Base-by-base conservation (phyloP, 768 basidiomycete genomes). In the Strobilomyces confusus region DNA sequence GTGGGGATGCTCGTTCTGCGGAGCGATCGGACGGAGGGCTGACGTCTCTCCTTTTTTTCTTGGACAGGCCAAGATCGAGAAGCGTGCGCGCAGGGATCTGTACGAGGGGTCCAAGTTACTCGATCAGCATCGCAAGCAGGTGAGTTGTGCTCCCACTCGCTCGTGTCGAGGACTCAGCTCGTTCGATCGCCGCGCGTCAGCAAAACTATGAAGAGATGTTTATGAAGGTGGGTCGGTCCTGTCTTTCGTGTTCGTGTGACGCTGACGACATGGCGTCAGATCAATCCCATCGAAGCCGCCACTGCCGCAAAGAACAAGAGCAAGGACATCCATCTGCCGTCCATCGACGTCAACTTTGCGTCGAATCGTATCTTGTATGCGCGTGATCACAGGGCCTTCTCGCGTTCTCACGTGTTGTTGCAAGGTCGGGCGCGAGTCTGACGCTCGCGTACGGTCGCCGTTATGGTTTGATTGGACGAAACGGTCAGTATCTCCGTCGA, bases 131-230 rank as follows among this genome's bases (percentile, higher is more conserved):
- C 83, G 86, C 69, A 94, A 93, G 74, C 92, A 94, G 77, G 89
- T 86, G 57, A 50, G 75, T 60, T 37, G 32, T 23, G 9, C 33
- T 8, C 2, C 15, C 26, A 6, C 1, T 11, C 38, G 1, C 20
- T 34, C 14, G 19, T 5, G 13, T 37, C 26, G 23, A 32, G 30
- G 11, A 14, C 15, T 25, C 20, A n/a, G 32, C 34, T 50, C 30
- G 47, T 41, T 13, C 12, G 7, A 6, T 19, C 43, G 17, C n/a
- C n/a, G n/a, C n/a, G 5, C 40, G 4, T 19, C 62, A 98, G 86
- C 93, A 98, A 89, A 83, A 87, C 19, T 98, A 98, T 72, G 95
- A 98, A 67, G 97, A 99, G 67, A 87, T 99, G 84, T 99, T 94
- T 74, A 91, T 99, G 90, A 92, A 97, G 80, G 93, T 86, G 48